These are phyloP conservation scores for Vitis rupestris DNA, from an alignment of 164 flowering plant genomes.

Conservation along the genomic window DNA sequence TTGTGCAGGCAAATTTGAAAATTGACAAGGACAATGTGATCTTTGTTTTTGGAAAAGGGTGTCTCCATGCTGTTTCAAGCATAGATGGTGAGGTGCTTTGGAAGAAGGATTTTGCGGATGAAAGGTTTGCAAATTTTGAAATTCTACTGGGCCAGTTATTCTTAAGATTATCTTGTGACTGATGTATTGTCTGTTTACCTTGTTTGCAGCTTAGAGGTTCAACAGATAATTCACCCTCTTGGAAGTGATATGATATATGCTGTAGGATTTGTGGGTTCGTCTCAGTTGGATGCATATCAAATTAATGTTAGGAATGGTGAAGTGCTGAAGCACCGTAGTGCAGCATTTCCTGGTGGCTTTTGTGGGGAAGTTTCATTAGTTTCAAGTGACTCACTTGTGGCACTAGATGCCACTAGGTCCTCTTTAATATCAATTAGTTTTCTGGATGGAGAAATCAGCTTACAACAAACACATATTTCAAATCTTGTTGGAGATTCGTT, in stretches of 20 bases:
- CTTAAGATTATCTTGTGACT: not conserved
- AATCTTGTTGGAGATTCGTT: conserved; percentile 52
- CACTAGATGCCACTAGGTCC: conserved; percentile 61
- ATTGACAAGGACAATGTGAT: conserved; percentile 58
- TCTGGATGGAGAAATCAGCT: conserved; percentile 46
- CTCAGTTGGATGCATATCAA: conserved; percentile 50
- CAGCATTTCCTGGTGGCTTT: conserved; percentile 60
- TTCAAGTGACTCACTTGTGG: conserved; percentile 55
- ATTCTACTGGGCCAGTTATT: not conserved
- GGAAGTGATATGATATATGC: conserved; percentile 57
- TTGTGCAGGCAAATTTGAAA: conserved; percentile 56
- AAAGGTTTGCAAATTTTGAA: conserved; percentile 52
- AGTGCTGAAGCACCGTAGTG: conserved; percentile 48
- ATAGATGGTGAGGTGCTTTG: conserved; percentile 83
- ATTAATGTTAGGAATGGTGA: conserved; percentile 72
- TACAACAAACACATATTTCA: conserved; percentile 47
- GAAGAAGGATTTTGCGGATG: conserved; percentile 59
- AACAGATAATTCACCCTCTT: conserved; percentile 55
- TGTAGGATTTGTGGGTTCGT: conserved; percentile 56
- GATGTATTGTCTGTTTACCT: conserved; percentile 5
- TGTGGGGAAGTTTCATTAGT: conserved; percentile 57
- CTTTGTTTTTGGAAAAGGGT: conserved; percentile 67
- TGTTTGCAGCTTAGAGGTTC: conserved; percentile 68
- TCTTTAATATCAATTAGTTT: conserved; percentile 45
- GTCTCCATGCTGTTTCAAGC: conserved; percentile 82